Evolutionary conservation across 169 alveolate genomes (phyloP).

Genomic region (Condylostoma magnum): DNA sequence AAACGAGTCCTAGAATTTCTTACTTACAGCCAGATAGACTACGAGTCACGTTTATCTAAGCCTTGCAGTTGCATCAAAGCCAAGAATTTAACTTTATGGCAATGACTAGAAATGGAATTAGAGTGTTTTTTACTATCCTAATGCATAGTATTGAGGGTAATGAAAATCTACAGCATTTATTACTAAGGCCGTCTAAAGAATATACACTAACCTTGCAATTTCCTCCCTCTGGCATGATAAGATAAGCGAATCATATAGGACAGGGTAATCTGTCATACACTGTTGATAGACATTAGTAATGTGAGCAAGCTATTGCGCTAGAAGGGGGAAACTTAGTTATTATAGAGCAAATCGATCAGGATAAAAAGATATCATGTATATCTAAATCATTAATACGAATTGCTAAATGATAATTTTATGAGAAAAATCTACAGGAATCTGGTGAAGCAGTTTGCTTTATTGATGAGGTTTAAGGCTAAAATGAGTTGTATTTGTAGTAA

Average conservation of each 20-base stretch:
- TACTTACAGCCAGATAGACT: constrained; percentile 26
- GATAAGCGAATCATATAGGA: neutral
- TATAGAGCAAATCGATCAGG: neutral
- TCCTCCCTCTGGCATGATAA: constrained; percentile 5
- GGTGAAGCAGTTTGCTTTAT: neutral
- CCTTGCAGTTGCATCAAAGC: neutral
- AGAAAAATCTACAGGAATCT: neutral
- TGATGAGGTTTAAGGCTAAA: neutral
- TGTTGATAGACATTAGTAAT: neutral
- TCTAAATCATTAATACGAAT: neutral
- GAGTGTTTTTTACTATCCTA: neutral
- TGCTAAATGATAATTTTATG: neutral
- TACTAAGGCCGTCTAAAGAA: neutral
- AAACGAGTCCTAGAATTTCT: neutral
- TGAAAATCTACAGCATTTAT: neutral
- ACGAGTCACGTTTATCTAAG: neutral
- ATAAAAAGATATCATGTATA: neutral
- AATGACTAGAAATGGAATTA: constrained; percentile 19
- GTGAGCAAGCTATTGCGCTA: neutral
- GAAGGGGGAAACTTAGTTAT: constrained; percentile 2
- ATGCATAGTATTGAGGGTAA: neutral
- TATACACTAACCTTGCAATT: neutral
- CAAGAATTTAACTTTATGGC: constrained; percentile 17
- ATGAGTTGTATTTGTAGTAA: neutral
- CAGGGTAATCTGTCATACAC: neutral